phyloP scores from a whole-genome alignment of 2,329 filamentous ascomycete species.

The Colletotrichum costaricense region DNA sequence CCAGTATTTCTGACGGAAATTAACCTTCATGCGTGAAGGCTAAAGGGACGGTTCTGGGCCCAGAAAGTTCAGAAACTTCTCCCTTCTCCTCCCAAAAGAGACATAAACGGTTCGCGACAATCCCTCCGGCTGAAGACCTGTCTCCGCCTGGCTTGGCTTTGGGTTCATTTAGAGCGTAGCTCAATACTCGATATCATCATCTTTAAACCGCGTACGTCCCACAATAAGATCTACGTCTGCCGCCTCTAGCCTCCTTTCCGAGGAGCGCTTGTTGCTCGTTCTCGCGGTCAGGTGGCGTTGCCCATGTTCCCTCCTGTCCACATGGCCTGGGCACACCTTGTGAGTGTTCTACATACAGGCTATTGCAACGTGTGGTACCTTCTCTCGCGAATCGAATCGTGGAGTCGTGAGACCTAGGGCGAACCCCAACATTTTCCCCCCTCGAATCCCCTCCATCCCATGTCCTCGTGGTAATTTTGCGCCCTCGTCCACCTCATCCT shows the following conservation, averaged over 20 bases:
- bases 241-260: background rate
- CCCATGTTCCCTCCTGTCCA: background rate
- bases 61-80: background rate
- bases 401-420: conserved; percentile 23
- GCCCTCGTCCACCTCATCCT: background rate
- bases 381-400: conserved; percentile 13
- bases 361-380: background rate
- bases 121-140: background rate
- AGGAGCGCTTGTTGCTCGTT: background rate
- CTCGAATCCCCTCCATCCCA: background rate
- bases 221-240: background rate
- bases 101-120: background rate
- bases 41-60: background rate
- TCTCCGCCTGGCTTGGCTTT: background rate
- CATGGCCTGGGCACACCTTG: conserved; percentile 13
- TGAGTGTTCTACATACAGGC: background rate
- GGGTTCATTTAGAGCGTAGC: background rate
- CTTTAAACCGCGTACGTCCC: background rate
- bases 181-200: background rate
- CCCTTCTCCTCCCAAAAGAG: background rate
- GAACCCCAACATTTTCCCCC: background rate
- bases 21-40: conserved; percentile 12
- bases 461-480: conserved; percentile 5
- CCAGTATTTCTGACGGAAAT: conserved; percentile 25
- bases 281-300: conserved; percentile 13